These are phyloP conservation scores for Zychaea mexicana DNA, from an alignment of 371 early-diverging fungal species.

Conservation along the genomic window DNA sequence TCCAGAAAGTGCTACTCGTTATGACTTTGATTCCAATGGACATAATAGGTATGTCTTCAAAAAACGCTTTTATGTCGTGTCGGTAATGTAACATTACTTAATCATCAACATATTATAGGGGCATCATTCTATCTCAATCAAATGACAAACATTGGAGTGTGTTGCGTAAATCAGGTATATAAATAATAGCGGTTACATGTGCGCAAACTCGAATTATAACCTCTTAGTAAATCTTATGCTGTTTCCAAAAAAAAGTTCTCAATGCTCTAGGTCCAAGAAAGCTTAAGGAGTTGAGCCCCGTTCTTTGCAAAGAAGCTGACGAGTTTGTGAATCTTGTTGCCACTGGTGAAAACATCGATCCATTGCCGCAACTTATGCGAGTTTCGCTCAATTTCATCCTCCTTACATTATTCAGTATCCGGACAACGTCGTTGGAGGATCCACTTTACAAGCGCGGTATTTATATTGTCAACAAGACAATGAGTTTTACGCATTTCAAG, in stretches of 20 bases:
- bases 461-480: neutral
- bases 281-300: neutral
- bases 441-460: neutral
- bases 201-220: neutral
- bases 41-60: neutral
- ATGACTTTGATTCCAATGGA: neutral
- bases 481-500: neutral
- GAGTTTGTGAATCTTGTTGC: neutral
- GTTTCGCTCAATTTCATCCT: neutral
- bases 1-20: neutral
- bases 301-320: neutral
- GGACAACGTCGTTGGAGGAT: neutral
- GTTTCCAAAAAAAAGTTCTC: neutral
- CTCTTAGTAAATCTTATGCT: neutral
- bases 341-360: neutral
- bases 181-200: neutral
- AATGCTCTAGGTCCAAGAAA: neutral
- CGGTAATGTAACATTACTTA: neutral
- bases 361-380: neutral
- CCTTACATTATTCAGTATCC: neutral
- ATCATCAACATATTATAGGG: too few species aligned
- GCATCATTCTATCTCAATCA: too few species aligned
- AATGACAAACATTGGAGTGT: too few species aligned
- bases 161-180: neutral
- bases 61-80: too few species aligned